These are phyloP conservation scores for Paramyrothecium sp. DNA, from an alignment of 2,329 filamentous ascomycete species.

Conservation along the genomic window DNA sequence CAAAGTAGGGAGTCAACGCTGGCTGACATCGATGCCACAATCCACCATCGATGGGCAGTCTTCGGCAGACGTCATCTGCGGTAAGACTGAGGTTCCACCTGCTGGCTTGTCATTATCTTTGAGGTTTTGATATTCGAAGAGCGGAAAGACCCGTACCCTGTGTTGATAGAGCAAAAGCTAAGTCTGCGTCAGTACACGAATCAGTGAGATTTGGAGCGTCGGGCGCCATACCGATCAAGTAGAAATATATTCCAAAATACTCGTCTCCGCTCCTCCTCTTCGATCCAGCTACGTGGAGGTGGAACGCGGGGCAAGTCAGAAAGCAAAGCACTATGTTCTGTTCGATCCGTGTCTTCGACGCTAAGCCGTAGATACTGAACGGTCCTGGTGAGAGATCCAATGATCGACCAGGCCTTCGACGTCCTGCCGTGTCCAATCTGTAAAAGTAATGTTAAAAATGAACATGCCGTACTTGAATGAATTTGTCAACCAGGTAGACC, in stretches of 20 bases:
- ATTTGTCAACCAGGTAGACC: neutral
- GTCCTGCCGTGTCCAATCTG: constrained; percentile 24
- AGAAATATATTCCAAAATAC: constrained; percentile 36
- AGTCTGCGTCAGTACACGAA: neutral
- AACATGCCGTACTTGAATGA: neutral
- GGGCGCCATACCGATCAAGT: constrained; percentile 20
- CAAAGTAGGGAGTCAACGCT: constrained; percentile 35
- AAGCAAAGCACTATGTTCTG: constrained; percentile 11
- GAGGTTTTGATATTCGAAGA: neutral
- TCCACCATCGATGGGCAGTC: constrained; percentile 34
- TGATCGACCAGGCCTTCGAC: constrained; percentile 22
- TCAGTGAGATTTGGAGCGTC: neutral
- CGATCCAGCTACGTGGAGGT: constrained; percentile 19
- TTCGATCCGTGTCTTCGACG: constrained; percentile 23
- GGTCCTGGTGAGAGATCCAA: constrained; percentile 23
- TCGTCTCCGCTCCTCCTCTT: constrained; percentile 30
- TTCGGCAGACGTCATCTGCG: constrained; percentile 28
- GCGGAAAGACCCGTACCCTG: constrained; percentile 9
- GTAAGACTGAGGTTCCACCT: constrained; percentile 34
- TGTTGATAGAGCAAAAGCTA: constrained; percentile 26
- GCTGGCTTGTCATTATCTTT: neutral
- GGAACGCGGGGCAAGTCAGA: constrained; percentile 25
- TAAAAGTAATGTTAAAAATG: neutral
- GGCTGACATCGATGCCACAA: constrained; percentile 33
- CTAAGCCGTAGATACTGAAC: constrained; percentile 27